Percentiles rank a stretch among this genome's conserved stretches.
phyloP scores from a whole-genome alignment of 2,329 filamentous ascomycete species.

The Nemania sp. region DNA sequence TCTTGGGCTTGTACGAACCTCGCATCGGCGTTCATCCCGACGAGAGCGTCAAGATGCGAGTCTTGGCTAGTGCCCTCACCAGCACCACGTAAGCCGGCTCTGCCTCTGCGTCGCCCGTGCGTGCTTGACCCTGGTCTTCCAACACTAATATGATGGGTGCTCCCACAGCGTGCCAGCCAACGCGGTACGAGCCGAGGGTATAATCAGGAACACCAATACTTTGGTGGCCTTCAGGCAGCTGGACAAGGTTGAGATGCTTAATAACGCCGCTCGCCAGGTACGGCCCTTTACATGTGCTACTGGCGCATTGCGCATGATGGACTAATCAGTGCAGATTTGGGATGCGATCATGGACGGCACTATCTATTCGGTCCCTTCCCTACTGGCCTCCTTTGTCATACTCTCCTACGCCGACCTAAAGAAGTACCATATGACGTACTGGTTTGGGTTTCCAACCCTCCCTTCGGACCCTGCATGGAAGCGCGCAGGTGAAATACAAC shows the following conservation, averaged over 20 bases:
- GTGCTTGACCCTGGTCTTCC: neutral
- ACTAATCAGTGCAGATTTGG: slow-evolving; percentile 70
- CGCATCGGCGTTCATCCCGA: slow-evolving; percentile 70
- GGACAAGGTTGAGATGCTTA: slow-evolving; percentile 77
- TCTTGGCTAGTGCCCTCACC: slow-evolving; percentile 83
- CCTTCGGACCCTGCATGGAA: slow-evolving; percentile 88
- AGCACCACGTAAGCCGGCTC: slow-evolving; percentile 69
- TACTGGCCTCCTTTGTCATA: slow-evolving; percentile 85
- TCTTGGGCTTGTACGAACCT: slow-evolving; percentile 88
- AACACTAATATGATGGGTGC: slow-evolving; percentile 32
- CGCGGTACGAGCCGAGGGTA: slow-evolving; percentile 83
- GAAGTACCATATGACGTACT: slow-evolving; percentile 97
- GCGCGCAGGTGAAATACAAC: slow-evolving; percentile 56
- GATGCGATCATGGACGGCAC: slow-evolving; percentile 95
- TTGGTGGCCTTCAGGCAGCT: slow-evolving; percentile 87
- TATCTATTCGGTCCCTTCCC: slow-evolving; percentile 91
- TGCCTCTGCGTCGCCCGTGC: slow-evolving; percentile 1
- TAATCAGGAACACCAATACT: slow-evolving; percentile 95
- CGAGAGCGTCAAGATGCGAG: slow-evolving; percentile 84
- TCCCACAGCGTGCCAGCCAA: slow-evolving; percentile 64
- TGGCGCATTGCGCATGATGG: neutral
- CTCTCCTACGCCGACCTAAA: slow-evolving; percentile 95
- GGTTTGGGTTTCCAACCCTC: slow-evolving; percentile 93
- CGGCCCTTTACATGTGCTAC: slow-evolving; percentile 29
- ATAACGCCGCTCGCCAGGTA: slow-evolving; percentile 78